A percentile compares a stretch with the other conserved stretches of the same genome.
Conservation (phyloP, 768 basidiomycete species). For the Mycena olivaceomarginata region DNA sequence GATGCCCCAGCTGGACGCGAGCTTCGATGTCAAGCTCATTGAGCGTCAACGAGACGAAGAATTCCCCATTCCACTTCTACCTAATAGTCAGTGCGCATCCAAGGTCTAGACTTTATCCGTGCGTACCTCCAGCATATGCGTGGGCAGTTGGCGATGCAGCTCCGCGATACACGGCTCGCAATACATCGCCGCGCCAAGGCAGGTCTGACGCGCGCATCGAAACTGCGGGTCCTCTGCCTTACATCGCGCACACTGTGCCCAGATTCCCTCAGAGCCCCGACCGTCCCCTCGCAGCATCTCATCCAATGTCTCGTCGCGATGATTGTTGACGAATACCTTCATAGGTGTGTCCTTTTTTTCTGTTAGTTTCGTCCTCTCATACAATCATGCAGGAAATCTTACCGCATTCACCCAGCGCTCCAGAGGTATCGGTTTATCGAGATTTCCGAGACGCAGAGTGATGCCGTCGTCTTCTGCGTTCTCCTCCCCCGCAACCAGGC, state of each 20-base stretch:
- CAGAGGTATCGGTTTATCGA: no score
- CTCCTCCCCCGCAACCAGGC: no score
- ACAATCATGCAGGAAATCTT: background rate
- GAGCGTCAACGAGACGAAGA: background rate
- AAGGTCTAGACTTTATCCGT: no score
- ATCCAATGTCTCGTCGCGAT: background rate
- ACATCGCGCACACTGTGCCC: background rate
- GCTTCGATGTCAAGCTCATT: background rate
- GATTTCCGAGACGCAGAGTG: background rate
- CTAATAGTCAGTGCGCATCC: background rate
- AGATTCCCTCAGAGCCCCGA: background rate
- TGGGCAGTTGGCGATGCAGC: conserved; percentile 8
- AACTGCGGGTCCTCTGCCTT: background rate
- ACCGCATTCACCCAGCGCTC: conserved; percentile 9
- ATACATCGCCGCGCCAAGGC: background rate
- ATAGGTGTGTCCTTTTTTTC: background rate
- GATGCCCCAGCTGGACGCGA: background rate
- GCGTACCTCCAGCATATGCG: conserved; percentile 34
- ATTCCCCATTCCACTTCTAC: background rate
- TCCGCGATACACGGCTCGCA: conserved; percentile 29
- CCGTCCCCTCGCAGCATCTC: conserved; percentile 7
- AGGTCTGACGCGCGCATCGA: background rate
- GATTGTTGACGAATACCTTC: background rate
- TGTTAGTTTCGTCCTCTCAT: background rate
- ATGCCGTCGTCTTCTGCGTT: background rate